Evolutionary conservation across 2,329 filamentous ascomycete genomes (phyloP).

Genomic region (Botryotinia narcissicola): DNA sequence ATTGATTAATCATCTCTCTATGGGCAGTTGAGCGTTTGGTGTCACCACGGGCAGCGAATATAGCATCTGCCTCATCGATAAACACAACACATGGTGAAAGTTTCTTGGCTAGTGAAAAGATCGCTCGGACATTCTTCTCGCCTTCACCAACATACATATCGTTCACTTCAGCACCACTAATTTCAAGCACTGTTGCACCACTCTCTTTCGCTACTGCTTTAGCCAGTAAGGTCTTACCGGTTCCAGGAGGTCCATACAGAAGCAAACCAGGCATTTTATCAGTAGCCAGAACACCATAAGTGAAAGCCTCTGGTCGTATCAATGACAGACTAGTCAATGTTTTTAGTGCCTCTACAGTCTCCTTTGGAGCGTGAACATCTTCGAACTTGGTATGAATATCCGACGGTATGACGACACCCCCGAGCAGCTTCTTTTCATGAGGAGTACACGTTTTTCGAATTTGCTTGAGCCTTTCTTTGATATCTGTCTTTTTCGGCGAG

Average conservation of each 20-base stretch:
- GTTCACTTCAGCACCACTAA: constrained; percentile 87
- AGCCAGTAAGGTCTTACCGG: constrained; percentile 68
- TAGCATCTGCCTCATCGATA: constrained; percentile 93
- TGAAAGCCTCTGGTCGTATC: constrained; percentile 88
- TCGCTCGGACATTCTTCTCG: constrained; percentile 91
- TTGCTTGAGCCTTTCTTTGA: constrained; percentile 45
- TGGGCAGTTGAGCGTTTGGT: constrained; percentile 44
- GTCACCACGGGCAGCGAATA: constrained; percentile 72
- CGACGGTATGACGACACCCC: constrained; percentile 76
- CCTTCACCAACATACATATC: constrained; percentile 96
- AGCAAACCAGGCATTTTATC: constrained; percentile 89
- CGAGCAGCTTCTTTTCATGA: constrained; percentile 79
- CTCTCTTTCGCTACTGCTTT: constrained; percentile 68
- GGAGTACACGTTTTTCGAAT: constrained; percentile 61
- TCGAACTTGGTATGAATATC: constrained; percentile 84
- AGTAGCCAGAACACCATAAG: constrained; percentile 86
- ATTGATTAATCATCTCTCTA: constrained; percentile 93
- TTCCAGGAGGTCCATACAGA: constrained; percentile 84
- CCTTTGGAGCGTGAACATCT: constrained; percentile 77
- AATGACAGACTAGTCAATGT: constrained; percentile 86
- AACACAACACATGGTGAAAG: constrained; percentile 91
- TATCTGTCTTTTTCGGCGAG: constrained; percentile 38
- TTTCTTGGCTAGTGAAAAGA: constrained; percentile 89
- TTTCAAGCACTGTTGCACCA: constrained; percentile 74
- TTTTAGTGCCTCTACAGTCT: constrained; percentile 84